Evolutionary conservation across 176 grass and related monocot species (phyloP).

Genomic region (Musa itinerans): DNA sequence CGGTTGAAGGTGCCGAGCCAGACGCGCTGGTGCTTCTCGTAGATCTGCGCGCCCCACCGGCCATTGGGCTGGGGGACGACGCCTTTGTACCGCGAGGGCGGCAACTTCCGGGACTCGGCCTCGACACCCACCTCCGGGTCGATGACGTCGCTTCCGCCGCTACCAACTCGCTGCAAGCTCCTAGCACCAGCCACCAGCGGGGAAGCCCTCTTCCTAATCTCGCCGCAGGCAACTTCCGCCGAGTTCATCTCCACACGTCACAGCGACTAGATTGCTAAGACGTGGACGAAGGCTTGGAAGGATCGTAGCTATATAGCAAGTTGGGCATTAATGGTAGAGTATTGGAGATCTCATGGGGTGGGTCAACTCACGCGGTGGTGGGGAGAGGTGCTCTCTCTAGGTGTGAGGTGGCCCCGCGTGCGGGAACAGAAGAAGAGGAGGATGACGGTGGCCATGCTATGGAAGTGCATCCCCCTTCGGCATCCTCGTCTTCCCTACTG

Average conservation of each 20-base stretch:
- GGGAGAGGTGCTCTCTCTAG: not conserved
- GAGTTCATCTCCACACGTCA: not conserved
- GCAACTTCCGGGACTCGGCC: constrained; percentile 16
- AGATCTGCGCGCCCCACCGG: constrained; percentile 97
- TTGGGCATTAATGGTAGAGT: too few relatives aligned
- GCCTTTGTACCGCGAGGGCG: constrained; percentile 79
- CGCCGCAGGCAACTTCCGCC: not conserved
- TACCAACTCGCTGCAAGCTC: too few relatives aligned
- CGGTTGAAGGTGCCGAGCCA: constrained; percentile 80
- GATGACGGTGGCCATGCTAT: not conserved
- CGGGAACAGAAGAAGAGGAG: not conserved
- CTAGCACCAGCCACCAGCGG: too few relatives aligned
- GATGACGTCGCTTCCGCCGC: too few relatives aligned
- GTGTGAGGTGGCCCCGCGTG: not conserved
- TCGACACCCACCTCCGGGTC: too few relatives aligned
- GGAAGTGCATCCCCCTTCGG: not conserved
- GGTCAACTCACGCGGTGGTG: not conserved
- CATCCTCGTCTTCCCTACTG: not conserved
- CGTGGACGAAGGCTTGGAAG: not conserved
- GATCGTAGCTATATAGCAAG: not conserved
- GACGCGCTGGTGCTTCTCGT: constrained; percentile 88
- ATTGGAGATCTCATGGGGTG: not conserved
- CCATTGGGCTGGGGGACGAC: constrained; percentile 95
- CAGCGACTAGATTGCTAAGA: not conserved
- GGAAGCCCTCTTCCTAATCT: not conserved